Percentiles rank a stretch among this genome's conserved stretches.
These are phyloP conservation scores for Pugionium cornutum DNA, from an alignment of 345 rosid genomes.

Conservation along the genomic window DNA sequence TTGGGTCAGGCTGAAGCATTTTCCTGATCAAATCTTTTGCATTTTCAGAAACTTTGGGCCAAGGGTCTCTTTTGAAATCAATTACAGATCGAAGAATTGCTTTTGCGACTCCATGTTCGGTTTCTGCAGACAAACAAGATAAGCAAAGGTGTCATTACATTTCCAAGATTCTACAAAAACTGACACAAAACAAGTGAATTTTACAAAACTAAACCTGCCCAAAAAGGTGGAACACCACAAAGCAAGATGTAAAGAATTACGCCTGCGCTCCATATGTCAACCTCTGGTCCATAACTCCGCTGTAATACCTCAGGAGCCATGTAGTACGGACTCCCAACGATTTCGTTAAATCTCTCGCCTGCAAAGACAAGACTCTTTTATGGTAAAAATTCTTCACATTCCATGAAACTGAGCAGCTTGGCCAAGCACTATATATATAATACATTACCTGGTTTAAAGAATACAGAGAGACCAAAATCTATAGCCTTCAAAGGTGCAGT, in stretches of 20 bases:
- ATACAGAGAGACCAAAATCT: slow-evolving; percentile 89
- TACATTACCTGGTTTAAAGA: slow-evolving; percentile 76
- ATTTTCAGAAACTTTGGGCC: slow-evolving; percentile 87
- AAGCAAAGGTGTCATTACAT: background rate
- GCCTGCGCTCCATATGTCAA: no score
- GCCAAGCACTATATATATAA: background rate
- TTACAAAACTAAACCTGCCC: slow-evolving; percentile 63
- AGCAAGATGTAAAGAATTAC: no score
- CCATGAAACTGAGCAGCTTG: no score
- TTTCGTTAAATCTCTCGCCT: slow-evolving; percentile 61
- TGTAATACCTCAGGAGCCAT: slow-evolving; percentile 96
- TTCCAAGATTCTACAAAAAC: background rate
- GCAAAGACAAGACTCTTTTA: background rate
- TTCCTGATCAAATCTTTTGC: slow-evolving; percentile 85
- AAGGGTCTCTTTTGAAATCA: slow-evolving; percentile 92
- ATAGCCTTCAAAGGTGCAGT: slow-evolving; percentile 69
- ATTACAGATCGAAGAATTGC: slow-evolving; percentile 74
- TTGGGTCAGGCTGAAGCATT: slow-evolving; percentile 91
- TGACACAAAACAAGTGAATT: background rate
- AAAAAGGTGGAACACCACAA: no score
- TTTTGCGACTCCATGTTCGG: slow-evolving; percentile 95
- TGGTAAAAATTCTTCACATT: no score
- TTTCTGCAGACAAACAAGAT: slow-evolving; percentile 52
- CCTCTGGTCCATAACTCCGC: slow-evolving; percentile 11
- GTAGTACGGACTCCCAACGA: slow-evolving; percentile 62